Conservation (phyloP, 2,329 filamentous ascomycete genomes). For the Stagonosporopsis cucurbitacearum region DNA sequence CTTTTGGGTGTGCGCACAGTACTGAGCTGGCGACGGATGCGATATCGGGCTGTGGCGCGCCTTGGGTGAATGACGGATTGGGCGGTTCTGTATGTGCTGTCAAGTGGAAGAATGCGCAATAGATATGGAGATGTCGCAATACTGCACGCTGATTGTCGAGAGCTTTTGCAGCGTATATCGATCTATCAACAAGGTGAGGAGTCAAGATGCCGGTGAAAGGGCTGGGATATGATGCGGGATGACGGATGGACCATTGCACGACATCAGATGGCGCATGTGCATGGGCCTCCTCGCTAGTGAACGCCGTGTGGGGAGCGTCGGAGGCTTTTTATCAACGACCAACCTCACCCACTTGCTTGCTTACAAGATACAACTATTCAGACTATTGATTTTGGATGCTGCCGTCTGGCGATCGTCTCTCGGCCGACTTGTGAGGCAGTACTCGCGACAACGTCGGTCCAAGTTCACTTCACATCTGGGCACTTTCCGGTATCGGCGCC, state of each 20-base stretch:
- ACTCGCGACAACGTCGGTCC: conserved; percentile 7
- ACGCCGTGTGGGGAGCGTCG: conserved; percentile 16
- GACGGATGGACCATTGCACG: conserved; percentile 17
- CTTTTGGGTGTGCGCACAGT: conserved; percentile 11
- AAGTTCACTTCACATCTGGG: not conserved
- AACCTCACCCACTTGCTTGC: conserved; percentile 11
- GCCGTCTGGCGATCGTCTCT: not conserved
- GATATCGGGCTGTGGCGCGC: conserved; percentile 26
- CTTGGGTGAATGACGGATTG: not conserved
- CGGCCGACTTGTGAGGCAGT: conserved; percentile 5
- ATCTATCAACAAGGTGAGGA: conserved; percentile 2
- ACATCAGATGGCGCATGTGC: conserved; percentile 3
- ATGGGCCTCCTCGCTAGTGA: conserved; percentile 11
- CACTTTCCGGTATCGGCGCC: conserved; percentile 11
- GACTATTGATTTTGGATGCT: conserved; percentile 4
- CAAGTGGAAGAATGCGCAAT: conserved; percentile 7
- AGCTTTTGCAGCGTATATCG: conserved; percentile 2
- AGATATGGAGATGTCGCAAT: conserved; percentile 17
- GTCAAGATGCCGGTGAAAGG: conserved; percentile 6
- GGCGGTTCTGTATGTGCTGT: conserved; percentile 1
- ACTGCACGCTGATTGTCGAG: conserved; percentile 7
- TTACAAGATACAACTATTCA: not conserved
- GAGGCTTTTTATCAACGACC: conserved; percentile 19
- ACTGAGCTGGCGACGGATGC: conserved; percentile 15
- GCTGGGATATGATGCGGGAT: conserved; percentile 9